Evolutionary conservation across 805 yeast genomes (phyloP).

Genomic region (Yarrowia porcina): DNA sequence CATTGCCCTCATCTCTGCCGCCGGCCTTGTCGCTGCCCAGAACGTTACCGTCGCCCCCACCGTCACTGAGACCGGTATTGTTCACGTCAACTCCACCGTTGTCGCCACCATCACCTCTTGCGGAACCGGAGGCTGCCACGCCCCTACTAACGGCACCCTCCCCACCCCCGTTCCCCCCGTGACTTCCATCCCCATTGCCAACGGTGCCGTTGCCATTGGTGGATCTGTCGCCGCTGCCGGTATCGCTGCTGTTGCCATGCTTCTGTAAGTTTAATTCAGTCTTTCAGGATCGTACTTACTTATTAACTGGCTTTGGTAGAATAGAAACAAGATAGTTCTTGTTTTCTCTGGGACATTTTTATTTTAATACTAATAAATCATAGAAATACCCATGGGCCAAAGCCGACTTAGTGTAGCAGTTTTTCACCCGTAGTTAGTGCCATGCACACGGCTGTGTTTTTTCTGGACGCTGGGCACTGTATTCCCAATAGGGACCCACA

Average conservation of each 20-base stretch:
- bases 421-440: neutral
- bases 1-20: slow-evolving; percentile 5
- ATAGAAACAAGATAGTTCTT: neutral
- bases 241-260: slow-evolving; percentile 15
- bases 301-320: neutral
- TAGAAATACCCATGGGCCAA: neutral
- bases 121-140: slow-evolving; percentile 13
- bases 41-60: slow-evolving; percentile 1
- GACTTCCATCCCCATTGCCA: slow-evolving; percentile 21
- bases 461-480: neutral
- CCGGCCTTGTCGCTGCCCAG: slow-evolving; percentile 23
- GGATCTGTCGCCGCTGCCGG: slow-evolving; percentile 16
- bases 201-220: slow-evolving; percentile 17
- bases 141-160: slow-evolving; percentile 17
- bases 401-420: neutral
- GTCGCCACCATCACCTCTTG: slow-evolving; percentile 23
- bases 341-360: neutral
- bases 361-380: neutral
- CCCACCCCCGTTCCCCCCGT: slow-evolving; percentile 15
- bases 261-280: slow-evolving; percentile 14
- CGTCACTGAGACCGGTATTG: slow-evolving; percentile 11
- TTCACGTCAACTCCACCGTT: slow-evolving; percentile 11
- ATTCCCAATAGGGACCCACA: neutral
- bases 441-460: neutral
- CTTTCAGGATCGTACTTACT: neutral